These are phyloP conservation scores for Pseudogymnoascus sp. DNA, from an alignment of 2,329 filamentous ascomycete species.

Conservation along the genomic window DNA sequence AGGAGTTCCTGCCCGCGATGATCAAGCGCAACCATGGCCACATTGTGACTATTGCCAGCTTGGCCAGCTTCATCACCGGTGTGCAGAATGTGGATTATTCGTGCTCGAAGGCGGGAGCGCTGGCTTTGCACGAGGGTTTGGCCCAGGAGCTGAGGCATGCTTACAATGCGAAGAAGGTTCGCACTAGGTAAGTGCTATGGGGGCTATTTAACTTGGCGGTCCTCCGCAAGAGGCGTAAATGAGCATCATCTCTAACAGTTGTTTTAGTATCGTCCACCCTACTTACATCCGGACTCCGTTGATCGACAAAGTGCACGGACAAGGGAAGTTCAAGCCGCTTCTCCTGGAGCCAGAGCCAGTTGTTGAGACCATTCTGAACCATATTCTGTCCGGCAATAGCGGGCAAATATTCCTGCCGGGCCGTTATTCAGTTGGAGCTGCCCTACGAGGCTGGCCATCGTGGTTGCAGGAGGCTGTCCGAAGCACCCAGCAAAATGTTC, in stretches of 20 bases:
- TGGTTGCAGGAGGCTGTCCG: constrained; percentile 8
- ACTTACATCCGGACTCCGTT: constrained; percentile 14
- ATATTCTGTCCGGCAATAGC: constrained; percentile 11
- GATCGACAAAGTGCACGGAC: background rate
- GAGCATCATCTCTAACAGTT: background rate
- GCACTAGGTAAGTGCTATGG: constrained; percentile 24
- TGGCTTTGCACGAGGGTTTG: constrained; percentile 62
- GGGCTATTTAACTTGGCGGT: background rate
- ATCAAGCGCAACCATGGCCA: constrained; percentile 59
- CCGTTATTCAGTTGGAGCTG: background rate
- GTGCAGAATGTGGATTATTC: constrained; percentile 51
- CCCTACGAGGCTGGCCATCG: background rate
- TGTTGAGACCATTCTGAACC: constrained; percentile 9
- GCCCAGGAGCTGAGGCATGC: constrained; percentile 47
- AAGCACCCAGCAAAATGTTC: background rate
- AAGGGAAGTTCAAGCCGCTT: constrained; percentile 9
- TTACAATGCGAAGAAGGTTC: constrained; percentile 57
- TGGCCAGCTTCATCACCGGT: constrained; percentile 19
- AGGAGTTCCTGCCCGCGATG: constrained; percentile 63
- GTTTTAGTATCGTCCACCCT: constrained; percentile 10
- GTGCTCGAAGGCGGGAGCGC: constrained; percentile 57
- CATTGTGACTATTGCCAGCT: constrained; percentile 60
- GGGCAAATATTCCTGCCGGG: constrained; percentile 12
- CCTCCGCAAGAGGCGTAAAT: background rate
- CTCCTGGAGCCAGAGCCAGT: constrained; percentile 14